phyloP scores from a whole-genome alignment of 2,329 filamentous ascomycete species.

The Colletotrichum coccodes region DNA sequence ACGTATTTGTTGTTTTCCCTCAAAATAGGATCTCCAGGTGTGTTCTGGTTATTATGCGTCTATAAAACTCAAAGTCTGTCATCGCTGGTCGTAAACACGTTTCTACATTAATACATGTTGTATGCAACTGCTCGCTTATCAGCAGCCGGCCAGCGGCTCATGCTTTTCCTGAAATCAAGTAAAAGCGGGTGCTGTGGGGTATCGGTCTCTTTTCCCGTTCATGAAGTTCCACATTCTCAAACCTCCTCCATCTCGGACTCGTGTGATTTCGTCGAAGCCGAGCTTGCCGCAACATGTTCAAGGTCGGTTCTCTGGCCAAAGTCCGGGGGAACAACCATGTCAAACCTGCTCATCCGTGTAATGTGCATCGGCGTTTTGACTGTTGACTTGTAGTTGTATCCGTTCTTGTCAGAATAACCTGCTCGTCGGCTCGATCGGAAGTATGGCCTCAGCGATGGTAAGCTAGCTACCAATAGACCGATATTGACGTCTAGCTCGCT shows the following conservation, averaged over 20 bases:
- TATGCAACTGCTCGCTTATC: no score
- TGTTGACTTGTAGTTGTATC: conserved; percentile 24
- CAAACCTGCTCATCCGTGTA: conserved; percentile 5
- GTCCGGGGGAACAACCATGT: conserved; percentile 3
- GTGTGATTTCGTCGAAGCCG: neutral
- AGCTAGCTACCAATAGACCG: conserved; percentile 20
- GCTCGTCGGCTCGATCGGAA: conserved; percentile 18
- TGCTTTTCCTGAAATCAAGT: neutral
- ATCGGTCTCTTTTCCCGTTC: neutral
- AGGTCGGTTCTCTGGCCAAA: neutral
- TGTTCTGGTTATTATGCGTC: no score
- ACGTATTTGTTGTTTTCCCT: no score
- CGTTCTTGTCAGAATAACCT: conserved; percentile 19
- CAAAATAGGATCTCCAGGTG: no score
- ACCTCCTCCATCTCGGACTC: neutral
- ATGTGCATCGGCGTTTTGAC: conserved; percentile 8
- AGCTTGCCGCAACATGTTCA: conserved; percentile 4
- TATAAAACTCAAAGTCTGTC: neutral
- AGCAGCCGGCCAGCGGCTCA: neutral
- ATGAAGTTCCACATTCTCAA: neutral
- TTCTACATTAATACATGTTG: neutral
- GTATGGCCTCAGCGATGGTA: conserved; percentile 25
- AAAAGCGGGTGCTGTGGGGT: neutral
- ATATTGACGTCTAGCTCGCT: conserved; percentile 27
- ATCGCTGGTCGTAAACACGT: neutral